Evolutionary conservation across 1,284 basidiomycete species (phyloP), one percentile per base, ranked within the genome.

Genomic region (Irpex lacteus): DNA sequence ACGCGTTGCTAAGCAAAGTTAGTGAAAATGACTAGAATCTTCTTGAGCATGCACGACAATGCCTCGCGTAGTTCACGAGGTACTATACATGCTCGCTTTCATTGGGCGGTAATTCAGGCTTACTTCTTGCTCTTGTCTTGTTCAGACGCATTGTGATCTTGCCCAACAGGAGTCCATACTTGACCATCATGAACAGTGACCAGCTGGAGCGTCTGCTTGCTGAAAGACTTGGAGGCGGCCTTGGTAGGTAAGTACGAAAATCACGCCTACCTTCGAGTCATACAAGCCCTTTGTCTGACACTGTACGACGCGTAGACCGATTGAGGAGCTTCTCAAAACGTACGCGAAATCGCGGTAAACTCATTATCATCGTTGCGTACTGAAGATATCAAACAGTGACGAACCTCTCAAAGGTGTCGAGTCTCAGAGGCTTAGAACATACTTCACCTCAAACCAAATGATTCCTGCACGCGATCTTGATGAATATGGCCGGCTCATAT

Each of bases 341-440:
- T 53, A 53, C 15, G 52, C 21, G 26, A 26, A 26, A 26, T 26
- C 26, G 26, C 26, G 26, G 15, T 26, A n/a, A 53, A 13, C 19
- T 53, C 9, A 9, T 26, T 9, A 26, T 53, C 9, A 26, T 53
- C n/a, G 3, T 4, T 53, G 7, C 21, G 9, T 53, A 19, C 9
- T 18, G 15, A 53, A n/a, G 15, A 18, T 9, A n/a, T 53, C 15
- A n/a, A 53, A n/a, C 8, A 73, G 72, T 11, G 49, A 75, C 2
- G 79, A 77, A 3, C 73, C 72, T 0, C 70, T 82, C 7, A 71
- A 72, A 61, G 78, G 78, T 0, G 66, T 65, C 32, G 80, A 81
- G 69, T 76, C 78, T 2, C 75, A 76, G 60, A 74, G 80, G 3
- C 73, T 82, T 2, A 72, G 79, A 19, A 73, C 65, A 2, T 78